These are phyloP conservation scores for Halophytophthora polymorphica DNA, from an alignment of 352 stramenopile genomes.

Conservation along the genomic window DNA sequence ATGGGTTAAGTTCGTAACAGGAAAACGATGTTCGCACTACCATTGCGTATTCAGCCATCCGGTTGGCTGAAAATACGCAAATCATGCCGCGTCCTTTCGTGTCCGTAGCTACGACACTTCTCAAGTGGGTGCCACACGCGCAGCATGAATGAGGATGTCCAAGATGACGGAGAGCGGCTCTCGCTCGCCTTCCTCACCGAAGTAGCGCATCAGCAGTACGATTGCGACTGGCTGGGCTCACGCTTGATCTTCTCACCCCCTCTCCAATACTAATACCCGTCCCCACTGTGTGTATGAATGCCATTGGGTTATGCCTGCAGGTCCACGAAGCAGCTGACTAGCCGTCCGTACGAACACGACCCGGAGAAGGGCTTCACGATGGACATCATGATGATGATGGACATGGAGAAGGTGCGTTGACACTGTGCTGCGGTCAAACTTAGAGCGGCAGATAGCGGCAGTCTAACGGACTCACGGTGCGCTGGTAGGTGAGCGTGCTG, in stretches of 20 bases:
- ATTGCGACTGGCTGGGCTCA: not conserved
- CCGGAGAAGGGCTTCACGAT: slow-evolving; percentile 85
- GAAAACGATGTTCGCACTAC: too few species aligned
- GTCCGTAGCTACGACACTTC: too few species aligned
- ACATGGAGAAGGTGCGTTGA: slow-evolving; percentile 69
- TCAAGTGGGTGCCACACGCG: too few species aligned
- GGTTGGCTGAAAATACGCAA: too few species aligned
- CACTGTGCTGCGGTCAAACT: not conserved
- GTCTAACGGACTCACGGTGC: not conserved
- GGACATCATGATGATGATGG: slow-evolving; percentile 92
- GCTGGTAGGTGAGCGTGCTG: slow-evolving; percentile 58
- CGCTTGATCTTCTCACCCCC: not conserved
- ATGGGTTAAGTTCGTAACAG: too few species aligned
- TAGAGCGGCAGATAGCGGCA: slow-evolving; percentile 1
- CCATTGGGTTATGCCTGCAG: slow-evolving; percentile 3
- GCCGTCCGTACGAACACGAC: slow-evolving; percentile 64
- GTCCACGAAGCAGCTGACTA: slow-evolving; percentile 8
- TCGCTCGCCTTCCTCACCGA: slow-evolving; percentile 37
- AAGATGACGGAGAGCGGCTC: slow-evolving; percentile 13
- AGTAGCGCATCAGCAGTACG: slow-evolving; percentile 27
- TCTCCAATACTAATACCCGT: too few species aligned
- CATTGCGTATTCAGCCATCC: too few species aligned
- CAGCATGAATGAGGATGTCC: slow-evolving; percentile 1
- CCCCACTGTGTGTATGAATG: not conserved
- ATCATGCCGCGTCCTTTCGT: too few species aligned